A percentile compares a stretch with the other conserved stretches of the same genome.
Evolutionary conservation across 1,139 yeast genomes (phyloP).

Genomic region (Citeromyces hawaiiensis): DNA sequence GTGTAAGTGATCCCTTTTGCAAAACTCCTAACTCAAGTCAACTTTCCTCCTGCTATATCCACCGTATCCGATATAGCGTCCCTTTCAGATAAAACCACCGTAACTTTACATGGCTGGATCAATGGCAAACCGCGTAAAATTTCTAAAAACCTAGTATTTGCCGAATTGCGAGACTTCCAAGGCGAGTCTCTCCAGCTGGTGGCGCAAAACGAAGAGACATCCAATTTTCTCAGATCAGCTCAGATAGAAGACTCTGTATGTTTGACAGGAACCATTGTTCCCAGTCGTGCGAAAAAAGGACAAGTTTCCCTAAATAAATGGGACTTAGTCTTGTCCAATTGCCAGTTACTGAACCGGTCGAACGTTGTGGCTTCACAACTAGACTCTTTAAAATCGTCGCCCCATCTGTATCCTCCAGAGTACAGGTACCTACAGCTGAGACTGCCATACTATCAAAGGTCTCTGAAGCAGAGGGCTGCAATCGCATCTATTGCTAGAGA

Average conservation of each 20-base stretch:
- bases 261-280: conserved; percentile 41
- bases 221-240: conserved; percentile 40
- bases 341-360: conserved; percentile 54
- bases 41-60: neutral
- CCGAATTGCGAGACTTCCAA: conserved; percentile 54
- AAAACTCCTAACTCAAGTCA: neutral
- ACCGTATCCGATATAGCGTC: neutral
- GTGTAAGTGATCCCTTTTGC: conserved; percentile 1
- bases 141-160: conserved; percentile 49
- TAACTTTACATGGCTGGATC: conserved; percentile 64
- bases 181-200: conserved; percentile 62
- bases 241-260: conserved; percentile 71
- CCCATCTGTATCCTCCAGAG: conserved; percentile 55
- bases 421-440: conserved; percentile 73
- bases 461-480: conserved; percentile 46
- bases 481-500: conserved; percentile 44
- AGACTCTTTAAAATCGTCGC: conserved; percentile 36
- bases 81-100: conserved; percentile 5
- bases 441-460: conserved; percentile 41
- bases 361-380: conserved; percentile 55
- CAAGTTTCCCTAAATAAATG: conserved; percentile 16
- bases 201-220: conserved; percentile 27
- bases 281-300: conserved; percentile 18
- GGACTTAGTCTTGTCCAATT: conserved; percentile 42
- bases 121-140: conserved; percentile 57